phyloP scores from a whole-genome alignment of 2,329 filamentous ascomycete genomes.

The Hypoxylon sp. region DNA sequence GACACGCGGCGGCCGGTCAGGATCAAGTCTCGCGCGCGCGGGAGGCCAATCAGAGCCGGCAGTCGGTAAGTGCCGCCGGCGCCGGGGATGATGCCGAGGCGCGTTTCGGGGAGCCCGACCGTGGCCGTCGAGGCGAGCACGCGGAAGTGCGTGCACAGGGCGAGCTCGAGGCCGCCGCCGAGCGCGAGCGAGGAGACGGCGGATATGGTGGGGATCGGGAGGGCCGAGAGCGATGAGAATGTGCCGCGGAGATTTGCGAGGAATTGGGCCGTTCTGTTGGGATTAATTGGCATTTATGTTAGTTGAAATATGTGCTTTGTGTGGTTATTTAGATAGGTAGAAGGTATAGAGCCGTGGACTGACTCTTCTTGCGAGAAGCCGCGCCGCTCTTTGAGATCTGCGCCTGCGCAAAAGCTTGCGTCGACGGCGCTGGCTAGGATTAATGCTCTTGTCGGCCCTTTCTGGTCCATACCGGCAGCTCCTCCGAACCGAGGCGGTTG shows the following conservation, averaged over 20 bases:
- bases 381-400: slow-evolving; percentile 90
- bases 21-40: slow-evolving; percentile 89
- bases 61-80: slow-evolving; percentile 94
- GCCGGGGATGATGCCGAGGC: slow-evolving; percentile 93
- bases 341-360: slow-evolving; percentile 50
- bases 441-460: slow-evolving; percentile 80
- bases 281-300: slow-evolving; percentile 40
- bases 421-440: slow-evolving; percentile 90
- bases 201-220: slow-evolving; percentile 91
- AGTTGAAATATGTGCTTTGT: no score
- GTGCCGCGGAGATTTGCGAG: slow-evolving; percentile 82
- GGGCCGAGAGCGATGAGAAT: slow-evolving; percentile 78
- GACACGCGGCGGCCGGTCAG: slow-evolving; percentile 89
- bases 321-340: no score
- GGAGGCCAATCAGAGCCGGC: slow-evolving; percentile 82
- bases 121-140: slow-evolving; percentile 84
- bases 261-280: slow-evolving; percentile 80
- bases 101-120: slow-evolving; percentile 90
- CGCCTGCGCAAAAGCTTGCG: slow-evolving; percentile 91
- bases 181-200: slow-evolving; percentile 89
- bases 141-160: slow-evolving; percentile 89
- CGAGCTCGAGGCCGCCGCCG: slow-evolving; percentile 93
- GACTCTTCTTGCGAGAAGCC: slow-evolving; percentile 85
- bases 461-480: slow-evolving; percentile 60
- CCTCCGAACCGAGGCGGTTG: slow-evolving; percentile 61